Evolutionary conservation across 2,329 filamentous ascomycete species (phyloP), one percentile per base, ranked within the genome.

Genomic region (Epichloe sibirici): DNA sequence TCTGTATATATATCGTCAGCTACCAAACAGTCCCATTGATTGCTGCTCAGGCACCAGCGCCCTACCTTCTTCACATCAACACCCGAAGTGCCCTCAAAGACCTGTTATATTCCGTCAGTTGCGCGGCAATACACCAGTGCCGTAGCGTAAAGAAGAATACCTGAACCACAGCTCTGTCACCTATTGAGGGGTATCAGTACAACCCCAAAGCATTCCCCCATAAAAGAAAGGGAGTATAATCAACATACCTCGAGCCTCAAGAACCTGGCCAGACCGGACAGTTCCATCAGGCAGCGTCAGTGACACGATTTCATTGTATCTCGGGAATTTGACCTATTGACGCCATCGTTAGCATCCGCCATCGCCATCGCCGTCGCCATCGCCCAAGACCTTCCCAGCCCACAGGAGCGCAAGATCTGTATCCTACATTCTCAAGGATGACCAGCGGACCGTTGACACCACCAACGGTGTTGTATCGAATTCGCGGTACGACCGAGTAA

Each of bases 1-100:
- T 95, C 90, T 93, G 65, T 60, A 43, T 6, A 45, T 40, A 17
- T 5, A 5, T 37, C 46, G 58, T 69, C 57, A 69, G 66, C 56
- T 25, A 34, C 28, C 35, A 13, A 11, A 28, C 21, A 15, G n/a
- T 2, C 8, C 7, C 9, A 4, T 11, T 31, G 5, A 21, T 47
- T 23, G 23, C 7, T 9, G n/a, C 5, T 42, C 5, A 42, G n/a
- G 17, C 17, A 28, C 38, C 5, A 37, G 28, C 45, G 3, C 51
- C 71, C 57, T 74, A 88, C 90, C 87, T 97, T 98, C 81, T 97
- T 96, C 60, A 98, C 93, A 80, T 98, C 93, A 69, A 98, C 93
- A 67, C 93, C 93, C 46, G 90, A 75, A 58, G 93, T 98, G 63
- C 93, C 93, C 74, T 98, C 93, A 69, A 98, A 98, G 62, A 97